phyloP scores from a whole-genome alignment of 805 yeast species.

The Soucietia sequanensis region DNA sequence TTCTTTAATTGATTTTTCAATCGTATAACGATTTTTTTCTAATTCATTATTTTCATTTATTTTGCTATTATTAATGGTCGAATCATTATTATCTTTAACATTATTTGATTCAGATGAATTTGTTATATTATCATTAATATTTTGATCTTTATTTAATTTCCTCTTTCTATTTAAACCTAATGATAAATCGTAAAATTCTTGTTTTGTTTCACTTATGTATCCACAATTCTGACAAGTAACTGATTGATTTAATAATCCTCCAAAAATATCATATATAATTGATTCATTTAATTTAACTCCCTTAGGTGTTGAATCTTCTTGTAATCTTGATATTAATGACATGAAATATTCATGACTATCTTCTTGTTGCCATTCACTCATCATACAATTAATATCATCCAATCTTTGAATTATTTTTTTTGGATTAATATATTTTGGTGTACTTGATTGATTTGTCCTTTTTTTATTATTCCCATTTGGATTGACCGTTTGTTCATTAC shows the following conservation, averaged over 20 bases:
- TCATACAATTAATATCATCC: conserved; percentile 89
- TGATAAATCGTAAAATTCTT: conserved; percentile 91
- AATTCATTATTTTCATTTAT: not conserved
- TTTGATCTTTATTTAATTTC: conserved; percentile 6
- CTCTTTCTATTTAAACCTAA: conserved; percentile 61
- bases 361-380: conserved; percentile 97
- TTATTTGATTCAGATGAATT: conserved; percentile 4
- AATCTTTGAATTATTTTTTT: conserved; percentile 66
- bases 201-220: conserved; percentile 81
- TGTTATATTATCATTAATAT: not conserved
- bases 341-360: conserved; percentile 96
- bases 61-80: not conserved
- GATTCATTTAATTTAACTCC: conserved; percentile 82
- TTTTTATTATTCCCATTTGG: conserved; percentile 12
- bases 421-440: conserved; percentile 63
- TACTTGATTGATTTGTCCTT: conserved; percentile 18
- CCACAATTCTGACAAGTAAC: conserved; percentile 83
- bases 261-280: conserved; percentile 88
- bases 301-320: conserved; percentile 89
- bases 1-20: conserved; percentile 73
- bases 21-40: conserved; percentile 45
- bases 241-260: conserved; percentile 81
- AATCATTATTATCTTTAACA: conserved; percentile 3
- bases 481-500: conserved; percentile 26
- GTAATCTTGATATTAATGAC: conserved; percentile 84